Conservation (phyloP, 345 rosid species). For the Capsella bursapastoris region DNA sequence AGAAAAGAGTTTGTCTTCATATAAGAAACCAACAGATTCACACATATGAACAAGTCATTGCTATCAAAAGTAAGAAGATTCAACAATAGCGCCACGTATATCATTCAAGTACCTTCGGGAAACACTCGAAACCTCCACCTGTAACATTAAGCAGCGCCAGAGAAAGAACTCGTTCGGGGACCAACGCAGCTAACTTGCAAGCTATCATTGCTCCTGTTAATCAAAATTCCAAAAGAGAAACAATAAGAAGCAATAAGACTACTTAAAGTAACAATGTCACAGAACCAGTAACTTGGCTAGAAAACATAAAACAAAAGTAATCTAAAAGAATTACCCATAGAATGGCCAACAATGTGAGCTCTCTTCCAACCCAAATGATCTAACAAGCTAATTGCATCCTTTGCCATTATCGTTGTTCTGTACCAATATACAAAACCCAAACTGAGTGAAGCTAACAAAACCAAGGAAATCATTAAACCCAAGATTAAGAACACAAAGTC, state of each 20-base stretch:
- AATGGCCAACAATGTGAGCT: slow-evolving; percentile 91
- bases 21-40: slow-evolving; percentile 11
- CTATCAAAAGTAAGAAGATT: slow-evolving; percentile 22
- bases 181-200: slow-evolving; percentile 92
- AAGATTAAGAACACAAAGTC: background rate
- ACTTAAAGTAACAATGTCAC: background rate
- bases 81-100: slow-evolving; percentile 11
- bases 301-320: background rate
- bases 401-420: slow-evolving; percentile 92
- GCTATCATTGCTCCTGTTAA: slow-evolving; percentile 92
- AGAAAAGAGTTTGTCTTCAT: slow-evolving; percentile 1
- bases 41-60: slow-evolving; percentile 15
- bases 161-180: slow-evolving; percentile 77
- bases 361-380: slow-evolving; percentile 90
- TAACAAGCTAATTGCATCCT: slow-evolving; percentile 79
- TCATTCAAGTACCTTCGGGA: slow-evolving; percentile 73
- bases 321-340: slow-evolving; percentile 67
- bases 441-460: background rate
- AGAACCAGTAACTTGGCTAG: background rate
- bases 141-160: slow-evolving; percentile 93
- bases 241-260: slow-evolving; percentile 10
- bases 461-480: background rate
- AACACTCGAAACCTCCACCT: slow-evolving; percentile 95
- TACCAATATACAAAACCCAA: slow-evolving; percentile 26
- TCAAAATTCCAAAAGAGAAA: slow-evolving; percentile 27